Evolutionary conservation across 495 filamentous ascomycete species (phyloP).

Genomic region (Polyplosphaeria fusca): DNA sequence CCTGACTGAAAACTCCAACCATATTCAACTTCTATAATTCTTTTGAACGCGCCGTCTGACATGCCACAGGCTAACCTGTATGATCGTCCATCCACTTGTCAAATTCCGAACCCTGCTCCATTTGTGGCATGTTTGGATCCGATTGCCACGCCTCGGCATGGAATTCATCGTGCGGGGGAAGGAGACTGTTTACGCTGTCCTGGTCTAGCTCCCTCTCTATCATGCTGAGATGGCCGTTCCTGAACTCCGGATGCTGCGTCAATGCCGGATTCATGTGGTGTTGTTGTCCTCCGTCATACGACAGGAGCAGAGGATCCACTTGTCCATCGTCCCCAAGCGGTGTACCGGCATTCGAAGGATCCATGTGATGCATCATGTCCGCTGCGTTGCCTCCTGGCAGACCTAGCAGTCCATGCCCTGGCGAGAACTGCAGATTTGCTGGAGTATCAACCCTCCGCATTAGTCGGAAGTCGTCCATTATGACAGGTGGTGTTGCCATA

Average conservation of each 20-base stretch:
- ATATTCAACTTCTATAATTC: no score
- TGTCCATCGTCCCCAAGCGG: constrained; percentile 39
- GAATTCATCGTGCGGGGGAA: constrained; percentile 24
- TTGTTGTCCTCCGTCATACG: constrained; percentile 24
- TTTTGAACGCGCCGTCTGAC: no score
- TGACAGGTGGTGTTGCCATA: constrained; percentile 18
- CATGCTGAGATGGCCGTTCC: constrained; percentile 25
- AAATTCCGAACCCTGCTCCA: constrained; percentile 38
- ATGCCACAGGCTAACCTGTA: no score
- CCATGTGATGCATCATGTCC: constrained; percentile 48
- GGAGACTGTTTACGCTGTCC: constrained; percentile 28
- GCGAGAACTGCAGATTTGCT: constrained; percentile 28
- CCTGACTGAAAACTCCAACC: no score
- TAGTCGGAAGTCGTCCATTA: constrained; percentile 31
- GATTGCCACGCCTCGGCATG: constrained; percentile 32
- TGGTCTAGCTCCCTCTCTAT: constrained; percentile 29
- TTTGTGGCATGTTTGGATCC: constrained; percentile 21
- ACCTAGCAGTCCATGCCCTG: constrained; percentile 35
- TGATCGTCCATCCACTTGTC: constrained; percentile 41
- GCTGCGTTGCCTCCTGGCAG: constrained; percentile 55
- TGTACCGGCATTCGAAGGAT: constrained; percentile 23
- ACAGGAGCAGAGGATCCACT: constrained; percentile 36
- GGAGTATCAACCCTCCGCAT: constrained; percentile 28
- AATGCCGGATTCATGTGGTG: constrained; percentile 3
- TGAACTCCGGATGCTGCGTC: constrained; percentile 24